Evolutionary conservation across 2,329 filamentous ascomycete species (phyloP).

Genomic region (Fusarium sp.): DNA sequence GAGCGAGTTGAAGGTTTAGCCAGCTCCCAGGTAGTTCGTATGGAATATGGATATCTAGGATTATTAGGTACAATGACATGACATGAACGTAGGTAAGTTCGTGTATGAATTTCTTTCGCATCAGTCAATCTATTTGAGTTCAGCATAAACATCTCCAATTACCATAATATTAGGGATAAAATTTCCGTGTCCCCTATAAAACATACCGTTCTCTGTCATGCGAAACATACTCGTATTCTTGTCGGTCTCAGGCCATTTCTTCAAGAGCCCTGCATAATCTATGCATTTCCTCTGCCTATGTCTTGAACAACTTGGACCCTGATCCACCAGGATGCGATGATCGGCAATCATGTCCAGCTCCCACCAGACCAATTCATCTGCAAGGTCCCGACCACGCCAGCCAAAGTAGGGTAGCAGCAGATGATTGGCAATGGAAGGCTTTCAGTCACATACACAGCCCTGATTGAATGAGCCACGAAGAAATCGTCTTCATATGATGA

Average conservation of each 20-base stretch:
- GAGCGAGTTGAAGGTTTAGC: not conserved
- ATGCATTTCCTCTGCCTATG: constrained; percentile 6
- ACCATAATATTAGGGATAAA: not conserved
- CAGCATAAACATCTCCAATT: not conserved
- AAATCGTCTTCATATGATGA: not conserved
- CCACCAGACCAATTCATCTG: constrained; percentile 38
- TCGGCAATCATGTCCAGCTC: constrained; percentile 28
- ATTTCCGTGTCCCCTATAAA: not conserved
- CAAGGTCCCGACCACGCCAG: constrained; percentile 45
- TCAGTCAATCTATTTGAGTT: constrained; percentile 22
- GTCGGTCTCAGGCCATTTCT: constrained; percentile 10
- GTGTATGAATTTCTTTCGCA: not conserved
- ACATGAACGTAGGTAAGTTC: not conserved
- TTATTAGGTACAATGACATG: not conserved
- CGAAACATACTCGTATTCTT: constrained; percentile 15
- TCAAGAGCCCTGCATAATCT: constrained; percentile 35
- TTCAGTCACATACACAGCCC: constrained; percentile 19
- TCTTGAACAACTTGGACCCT: constrained; percentile 29
- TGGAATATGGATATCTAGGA: not conserved
- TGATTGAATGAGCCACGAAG: constrained; percentile 22
- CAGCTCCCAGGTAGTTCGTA: not conserved
- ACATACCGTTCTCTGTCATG: not conserved
- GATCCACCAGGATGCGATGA: constrained; percentile 37
- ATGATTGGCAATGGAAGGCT: constrained; percentile 37
- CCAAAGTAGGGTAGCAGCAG: constrained; percentile 33